A percentile compares a stretch with the other conserved stretches of the same genome.
phyloP scores from a whole-genome alignment of 768 basidiomycete genomes.

The Wakefieldia striispora region DNA sequence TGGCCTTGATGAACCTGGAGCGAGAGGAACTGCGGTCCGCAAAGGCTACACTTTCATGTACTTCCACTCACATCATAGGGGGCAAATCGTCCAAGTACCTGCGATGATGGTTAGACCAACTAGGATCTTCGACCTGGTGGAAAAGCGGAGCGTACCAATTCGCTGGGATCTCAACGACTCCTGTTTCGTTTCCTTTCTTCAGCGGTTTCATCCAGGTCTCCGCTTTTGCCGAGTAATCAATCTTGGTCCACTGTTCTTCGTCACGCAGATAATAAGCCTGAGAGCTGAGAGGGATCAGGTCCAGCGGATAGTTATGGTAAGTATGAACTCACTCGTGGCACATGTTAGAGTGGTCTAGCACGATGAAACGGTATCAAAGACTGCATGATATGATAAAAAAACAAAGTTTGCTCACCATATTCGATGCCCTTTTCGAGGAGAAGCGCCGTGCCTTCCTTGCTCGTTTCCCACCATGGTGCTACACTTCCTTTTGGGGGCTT shows the following conservation, averaged over 20 bases:
- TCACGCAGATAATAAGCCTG: slow-evolving; percentile 69
- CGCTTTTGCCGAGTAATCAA: slow-evolving; percentile 58
- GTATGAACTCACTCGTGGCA: slow-evolving; percentile 42
- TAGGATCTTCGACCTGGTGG: not conserved
- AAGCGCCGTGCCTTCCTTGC: slow-evolving; percentile 60
- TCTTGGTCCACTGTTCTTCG: slow-evolving; percentile 70
- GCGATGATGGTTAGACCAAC: not conserved
- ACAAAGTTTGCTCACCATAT: slow-evolving; percentile 50
- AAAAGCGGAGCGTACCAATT: slow-evolving; percentile 50
- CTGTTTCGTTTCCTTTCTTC: slow-evolving; percentile 58
- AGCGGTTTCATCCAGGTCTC: slow-evolving; percentile 76
- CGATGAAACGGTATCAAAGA: slow-evolving; percentile 4
- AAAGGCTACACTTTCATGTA: not conserved
- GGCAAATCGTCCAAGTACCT: slow-evolving; percentile 74
- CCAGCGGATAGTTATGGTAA: not conserved
- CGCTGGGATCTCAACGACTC: slow-evolving; percentile 61
- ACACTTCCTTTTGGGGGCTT: slow-evolving; percentile 60
- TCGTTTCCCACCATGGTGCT: slow-evolving; percentile 81
- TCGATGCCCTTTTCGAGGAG: slow-evolving; percentile 71
- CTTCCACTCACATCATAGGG: slow-evolving; percentile 57
- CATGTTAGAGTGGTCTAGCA: slow-evolving; percentile 57
- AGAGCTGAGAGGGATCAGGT: slow-evolving; percentile 34
- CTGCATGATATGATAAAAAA: not conserved
- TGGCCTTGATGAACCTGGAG: slow-evolving; percentile 65
- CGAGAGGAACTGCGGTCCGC: not conserved